Base-by-base conservation (phyloP, 371 early-diverging fungal genomes). In the Thermomucor indicae-seudaticae region DNA sequence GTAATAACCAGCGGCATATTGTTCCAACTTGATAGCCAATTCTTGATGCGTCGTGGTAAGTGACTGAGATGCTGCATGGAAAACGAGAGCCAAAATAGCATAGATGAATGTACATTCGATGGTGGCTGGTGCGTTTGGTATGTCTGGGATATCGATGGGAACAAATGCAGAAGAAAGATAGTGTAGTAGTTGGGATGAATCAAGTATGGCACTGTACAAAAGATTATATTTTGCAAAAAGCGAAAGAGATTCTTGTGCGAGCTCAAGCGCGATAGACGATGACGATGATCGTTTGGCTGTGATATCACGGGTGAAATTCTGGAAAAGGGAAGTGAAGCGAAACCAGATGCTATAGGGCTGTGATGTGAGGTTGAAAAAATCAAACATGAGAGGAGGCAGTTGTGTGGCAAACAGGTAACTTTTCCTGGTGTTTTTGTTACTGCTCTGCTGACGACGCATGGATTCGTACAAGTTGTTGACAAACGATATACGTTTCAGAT, bases 171-270 rank as follows among this genome's bases (percentile, higher is more conserved):
- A n/a, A n/a, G n/a, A n/a, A n/a, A n/a, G n/a, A n/a, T n/a, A n/a
- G n/a, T n/a, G n/a, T n/a, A n/a, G n/a, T n/a, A n/a, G n/a, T n/a
- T 20, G 41, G 28, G 34, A 5, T 16, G 43, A 51, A 35, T 62
- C 57, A 44, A 70, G 53, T 29, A 70, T 64, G 10, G 60, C 25
- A 31, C 57, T 57, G 38, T 74, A 74, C 20, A 74, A 51, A 14
- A 49, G 34, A 42, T 74, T 67, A 20, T 67, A 57, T 25, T 32
- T 53, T 16, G 37, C 11, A 52, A 58, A 57, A 10, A 55, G 51
- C 3, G 27, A 23, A 22, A 65, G 29, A 16, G 49, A 39, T 41
- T 60, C 58, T 16, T 53, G 34, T 24, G 49, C 45, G 10, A 63
- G 49, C 6, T 49, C 39, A 17, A n/a, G 16, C 1, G 43, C 43